A percentile compares a stretch with the other conserved stretches of the same genome.
These are phyloP conservation scores for Pleurotus ostreatus DNA, from an alignment of 768 basidiomycete species.

Conservation along the genomic window DNA sequence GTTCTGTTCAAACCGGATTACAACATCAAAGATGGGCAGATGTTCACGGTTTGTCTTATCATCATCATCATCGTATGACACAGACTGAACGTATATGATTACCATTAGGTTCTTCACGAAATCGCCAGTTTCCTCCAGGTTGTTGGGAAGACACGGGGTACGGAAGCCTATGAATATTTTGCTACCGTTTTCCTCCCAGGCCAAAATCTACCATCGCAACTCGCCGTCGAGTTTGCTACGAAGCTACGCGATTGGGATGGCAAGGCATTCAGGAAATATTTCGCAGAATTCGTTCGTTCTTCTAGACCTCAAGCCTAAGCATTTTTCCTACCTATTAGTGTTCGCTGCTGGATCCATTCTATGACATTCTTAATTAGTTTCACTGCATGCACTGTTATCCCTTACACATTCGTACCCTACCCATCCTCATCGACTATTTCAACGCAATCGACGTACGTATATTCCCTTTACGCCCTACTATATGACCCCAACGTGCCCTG, in stretches of 20 bases:
- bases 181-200: slow-evolving; percentile 78
- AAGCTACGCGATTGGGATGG: slow-evolving; percentile 73
- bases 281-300: slow-evolving; percentile 76
- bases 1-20: slow-evolving; percentile 77
- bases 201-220: slow-evolving; percentile 80
- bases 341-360: not conserved
- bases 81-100: not conserved
- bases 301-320: slow-evolving; percentile 57
- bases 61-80: not conserved
- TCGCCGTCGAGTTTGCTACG: slow-evolving; percentile 70
- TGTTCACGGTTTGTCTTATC: slow-evolving; percentile 59
- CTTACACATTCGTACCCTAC: not conserved
- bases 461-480: not conserved
- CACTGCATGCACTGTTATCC: not conserved
- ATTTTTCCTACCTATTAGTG: not conserved
- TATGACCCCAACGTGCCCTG: not conserved
- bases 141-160: slow-evolving; percentile 70
- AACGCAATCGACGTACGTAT: not conserved
- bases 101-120: slow-evolving; percentile 76
- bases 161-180: slow-evolving; percentile 83
- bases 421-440: not conserved
- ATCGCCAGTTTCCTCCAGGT: slow-evolving; percentile 82
- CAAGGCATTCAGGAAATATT: slow-evolving; percentile 82
- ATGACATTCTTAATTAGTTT: not conserved
- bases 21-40: slow-evolving; percentile 86